Evolutionary conservation across 1,284 basidiomycete species (phyloP).

Genomic region (Fomitopsis pinicola): DNA sequence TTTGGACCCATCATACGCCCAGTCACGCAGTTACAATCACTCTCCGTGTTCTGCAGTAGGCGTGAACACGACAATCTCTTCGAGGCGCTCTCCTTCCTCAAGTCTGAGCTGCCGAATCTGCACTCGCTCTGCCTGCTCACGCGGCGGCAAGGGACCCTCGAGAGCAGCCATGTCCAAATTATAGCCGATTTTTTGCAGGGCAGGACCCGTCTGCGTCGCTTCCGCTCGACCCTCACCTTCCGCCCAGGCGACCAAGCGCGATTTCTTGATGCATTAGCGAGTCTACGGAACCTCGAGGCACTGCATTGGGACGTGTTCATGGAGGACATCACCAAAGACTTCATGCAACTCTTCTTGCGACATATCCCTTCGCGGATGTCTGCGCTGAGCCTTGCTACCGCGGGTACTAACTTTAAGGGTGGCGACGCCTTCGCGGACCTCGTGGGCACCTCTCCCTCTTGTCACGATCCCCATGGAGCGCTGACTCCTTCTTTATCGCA

Average conservation of each 20-base stretch:
- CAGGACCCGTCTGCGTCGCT: conserved; percentile 6
- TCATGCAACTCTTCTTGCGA: background rate
- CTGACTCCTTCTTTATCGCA: background rate
- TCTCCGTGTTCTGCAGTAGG: background rate
- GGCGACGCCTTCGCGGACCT: background rate
- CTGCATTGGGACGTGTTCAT: background rate
- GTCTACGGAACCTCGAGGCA: background rate
- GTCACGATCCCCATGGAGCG: too few relatives aligned
- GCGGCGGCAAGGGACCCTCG: background rate
- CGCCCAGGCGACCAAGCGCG: background rate
- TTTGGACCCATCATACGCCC: background rate
- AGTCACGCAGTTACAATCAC: background rate
- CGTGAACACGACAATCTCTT: background rate
- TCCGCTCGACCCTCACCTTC: conserved; percentile 4
- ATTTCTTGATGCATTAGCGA: background rate
- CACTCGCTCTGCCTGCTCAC: conserved; percentile 12
- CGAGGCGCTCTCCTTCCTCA: background rate
- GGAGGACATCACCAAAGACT: background rate
- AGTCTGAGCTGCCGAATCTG: conserved; percentile 7
- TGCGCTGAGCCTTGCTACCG: background rate
- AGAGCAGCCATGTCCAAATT: background rate
- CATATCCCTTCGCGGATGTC: background rate
- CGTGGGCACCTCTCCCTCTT: background rate
- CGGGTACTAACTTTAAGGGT: background rate
- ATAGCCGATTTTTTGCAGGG: conserved; percentile 7